These are phyloP conservation scores for Pichia deserticola DNA, from an alignment of 805 yeast species.

Conservation along the genomic window DNA sequence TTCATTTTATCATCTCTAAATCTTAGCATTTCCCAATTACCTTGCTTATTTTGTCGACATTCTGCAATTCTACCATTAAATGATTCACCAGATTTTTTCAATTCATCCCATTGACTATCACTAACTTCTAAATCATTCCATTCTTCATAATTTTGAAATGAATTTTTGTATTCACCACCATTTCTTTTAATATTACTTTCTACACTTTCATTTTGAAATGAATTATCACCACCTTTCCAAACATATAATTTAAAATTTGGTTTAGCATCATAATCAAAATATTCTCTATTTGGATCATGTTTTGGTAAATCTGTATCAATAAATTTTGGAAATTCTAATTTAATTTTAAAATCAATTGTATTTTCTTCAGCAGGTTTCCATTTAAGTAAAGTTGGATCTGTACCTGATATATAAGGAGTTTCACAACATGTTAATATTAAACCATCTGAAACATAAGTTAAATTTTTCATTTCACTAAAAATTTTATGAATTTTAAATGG, in stretches of 20 bases:
- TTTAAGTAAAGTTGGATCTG: constrained; percentile 77
- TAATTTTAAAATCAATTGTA: constrained; percentile 79
- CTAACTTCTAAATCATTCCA: constrained; percentile 57
- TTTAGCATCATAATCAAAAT: constrained; percentile 71
- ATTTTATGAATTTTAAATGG: constrained; percentile 74
- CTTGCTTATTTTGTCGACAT: constrained; percentile 58
- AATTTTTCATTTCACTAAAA: constrained; percentile 57
- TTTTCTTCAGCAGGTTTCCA: constrained; percentile 98
- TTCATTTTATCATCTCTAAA: constrained; percentile 89
- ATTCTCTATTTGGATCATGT: constrained; percentile 62
- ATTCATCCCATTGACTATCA: constrained; percentile 73
- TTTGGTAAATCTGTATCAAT: constrained; percentile 60
- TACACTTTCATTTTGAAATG: constrained; percentile 26
- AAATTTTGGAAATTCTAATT: constrained; percentile 48
- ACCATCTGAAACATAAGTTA: constrained; percentile 91
- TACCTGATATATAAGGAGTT: constrained; percentile 81
- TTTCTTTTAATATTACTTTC: constrained; percentile 30
- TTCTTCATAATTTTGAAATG: constrained; percentile 45
- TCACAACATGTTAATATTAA: constrained; percentile 87
- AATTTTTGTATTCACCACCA: constrained; percentile 26
- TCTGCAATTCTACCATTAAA: constrained; percentile 86
- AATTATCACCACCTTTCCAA: constrained; percentile 59
- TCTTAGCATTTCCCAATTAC: constrained; percentile 76
- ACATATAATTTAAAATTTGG: constrained; percentile 64
- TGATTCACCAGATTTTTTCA: constrained; percentile 69